phyloP scores from a whole-genome alignment of 345 rosid species.

The Moringa oleifera region DNA sequence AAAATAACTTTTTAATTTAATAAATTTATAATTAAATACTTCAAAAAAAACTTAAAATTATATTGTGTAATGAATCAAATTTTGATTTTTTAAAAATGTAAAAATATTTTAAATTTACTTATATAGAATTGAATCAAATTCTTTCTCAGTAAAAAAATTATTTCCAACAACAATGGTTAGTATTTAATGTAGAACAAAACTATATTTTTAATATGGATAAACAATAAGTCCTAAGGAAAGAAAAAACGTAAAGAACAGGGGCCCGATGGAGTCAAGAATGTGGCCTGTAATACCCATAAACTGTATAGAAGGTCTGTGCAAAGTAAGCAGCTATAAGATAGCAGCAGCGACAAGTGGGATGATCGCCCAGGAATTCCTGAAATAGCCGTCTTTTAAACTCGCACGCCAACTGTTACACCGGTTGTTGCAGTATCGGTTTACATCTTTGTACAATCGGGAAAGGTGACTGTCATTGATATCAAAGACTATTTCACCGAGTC shows the following conservation, averaged over 20 bases:
- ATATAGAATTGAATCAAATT: too few species aligned
- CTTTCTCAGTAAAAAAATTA: too few species aligned
- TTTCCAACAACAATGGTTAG: too few species aligned
- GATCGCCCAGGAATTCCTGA: conserved; percentile 61
- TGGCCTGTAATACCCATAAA: conserved; percentile 51
- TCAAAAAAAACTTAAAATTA: too few species aligned
- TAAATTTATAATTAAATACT: too few species aligned
- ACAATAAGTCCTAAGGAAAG: too few species aligned
- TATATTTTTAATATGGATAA: too few species aligned
- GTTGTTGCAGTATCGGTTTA: conserved; percentile 45
- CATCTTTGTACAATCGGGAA: conserved; percentile 41
- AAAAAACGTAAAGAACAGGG: neutral
- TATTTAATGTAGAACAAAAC: neutral
- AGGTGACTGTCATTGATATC: conserved; percentile 57
- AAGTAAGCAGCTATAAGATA: conserved; percentile 51
- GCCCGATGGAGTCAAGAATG: conserved; percentile 17
- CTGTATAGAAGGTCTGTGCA: conserved; percentile 54
- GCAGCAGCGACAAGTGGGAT: conserved; percentile 47
- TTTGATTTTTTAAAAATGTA: too few species aligned
- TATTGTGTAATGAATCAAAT: too few species aligned
- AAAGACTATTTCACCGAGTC: conserved; percentile 55
- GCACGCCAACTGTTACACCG: conserved; percentile 66
- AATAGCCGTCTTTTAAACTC: conserved; percentile 50
- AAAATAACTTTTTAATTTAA: too few species aligned
- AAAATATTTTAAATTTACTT: too few species aligned